Evolutionary conservation across 139 green algal genomes (phyloP).

Genomic region (Coccomyxa sp.): DNA sequence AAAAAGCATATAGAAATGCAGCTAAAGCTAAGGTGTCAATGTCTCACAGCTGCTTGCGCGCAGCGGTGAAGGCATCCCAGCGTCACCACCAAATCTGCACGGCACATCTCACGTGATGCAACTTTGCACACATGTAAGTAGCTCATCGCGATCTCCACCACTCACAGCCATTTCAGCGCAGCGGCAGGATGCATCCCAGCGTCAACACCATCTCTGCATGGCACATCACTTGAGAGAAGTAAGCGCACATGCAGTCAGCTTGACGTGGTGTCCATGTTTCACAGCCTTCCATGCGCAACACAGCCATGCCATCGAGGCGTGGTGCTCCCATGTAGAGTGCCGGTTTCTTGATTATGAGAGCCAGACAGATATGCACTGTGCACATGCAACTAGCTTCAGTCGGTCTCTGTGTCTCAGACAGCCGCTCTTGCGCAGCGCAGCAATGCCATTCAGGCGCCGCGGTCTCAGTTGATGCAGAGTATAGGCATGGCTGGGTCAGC

Average conservation of each 20-base stretch:
- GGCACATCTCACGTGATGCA: background rate
- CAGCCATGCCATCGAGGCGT: no score
- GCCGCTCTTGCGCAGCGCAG: no score
- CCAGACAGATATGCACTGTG: background rate
- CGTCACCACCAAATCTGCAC: slow-evolving; percentile 6
- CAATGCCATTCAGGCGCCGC: no score
- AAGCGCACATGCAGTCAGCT: background rate
- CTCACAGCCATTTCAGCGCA: background rate
- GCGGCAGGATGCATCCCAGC: background rate
- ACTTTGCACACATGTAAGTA: background rate
- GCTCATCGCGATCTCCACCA: no score
- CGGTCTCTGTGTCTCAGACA: background rate
- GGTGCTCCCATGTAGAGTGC: no score
- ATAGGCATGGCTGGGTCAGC: background rate
- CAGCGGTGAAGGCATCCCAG: slow-evolving; percentile 3
- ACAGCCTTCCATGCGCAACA: background rate
- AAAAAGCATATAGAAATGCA: background rate
- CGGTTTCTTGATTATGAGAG: no score
- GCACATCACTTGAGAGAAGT: background rate
- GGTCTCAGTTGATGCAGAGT: background rate
- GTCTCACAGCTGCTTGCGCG: background rate
- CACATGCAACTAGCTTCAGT: background rate
- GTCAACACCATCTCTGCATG: background rate
- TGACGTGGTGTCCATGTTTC: background rate
- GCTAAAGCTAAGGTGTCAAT: background rate